A percentile compares a stretch with the other conserved stretches of the same genome.
These are phyloP conservation scores for Fagus crenata DNA, from an alignment of 306 rosid species.

Conservation along the genomic window DNA sequence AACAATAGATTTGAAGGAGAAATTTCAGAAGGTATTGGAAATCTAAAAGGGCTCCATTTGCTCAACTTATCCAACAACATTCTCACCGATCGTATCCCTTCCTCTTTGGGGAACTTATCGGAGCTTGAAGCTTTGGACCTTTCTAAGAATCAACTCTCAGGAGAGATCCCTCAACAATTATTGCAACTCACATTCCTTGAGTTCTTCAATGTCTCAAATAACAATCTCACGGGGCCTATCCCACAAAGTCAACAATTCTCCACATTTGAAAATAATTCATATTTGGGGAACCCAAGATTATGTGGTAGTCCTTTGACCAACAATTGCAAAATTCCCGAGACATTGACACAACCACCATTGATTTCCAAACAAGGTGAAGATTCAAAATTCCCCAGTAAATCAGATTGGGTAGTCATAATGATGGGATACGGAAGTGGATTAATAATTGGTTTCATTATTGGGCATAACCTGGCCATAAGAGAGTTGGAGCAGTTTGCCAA, in stretches of 20 bases:
- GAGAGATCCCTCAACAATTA: no score
- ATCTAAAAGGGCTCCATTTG: no score
- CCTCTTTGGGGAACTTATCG: fast-evolving
- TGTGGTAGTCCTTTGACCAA: slow-evolving; percentile 20
- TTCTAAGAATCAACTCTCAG: no score
- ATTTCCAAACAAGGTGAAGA: neutral
- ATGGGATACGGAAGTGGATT: slow-evolving; percentile 12
- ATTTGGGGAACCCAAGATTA: slow-evolving; percentile 18
- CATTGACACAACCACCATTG: neutral
- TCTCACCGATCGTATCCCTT: no score
- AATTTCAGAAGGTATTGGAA: no score
- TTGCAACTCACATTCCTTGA: neutral
- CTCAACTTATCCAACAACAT: no score
- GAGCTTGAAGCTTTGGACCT: no score
- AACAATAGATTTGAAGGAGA: no score
- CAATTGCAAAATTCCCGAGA: slow-evolving; percentile 12
- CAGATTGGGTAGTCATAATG: slow-evolving; percentile 5
- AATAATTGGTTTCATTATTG: neutral
- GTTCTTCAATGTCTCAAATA: no score
- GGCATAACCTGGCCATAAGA: neutral
- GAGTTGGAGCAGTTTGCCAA: neutral
- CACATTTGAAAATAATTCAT: slow-evolving; percentile 13
- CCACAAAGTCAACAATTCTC: neutral
- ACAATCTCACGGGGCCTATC: fast-evolving
- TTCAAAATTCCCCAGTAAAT: neutral